Conservation (phyloP, 306 rosid species). For the Lablab purpureus region DNA sequence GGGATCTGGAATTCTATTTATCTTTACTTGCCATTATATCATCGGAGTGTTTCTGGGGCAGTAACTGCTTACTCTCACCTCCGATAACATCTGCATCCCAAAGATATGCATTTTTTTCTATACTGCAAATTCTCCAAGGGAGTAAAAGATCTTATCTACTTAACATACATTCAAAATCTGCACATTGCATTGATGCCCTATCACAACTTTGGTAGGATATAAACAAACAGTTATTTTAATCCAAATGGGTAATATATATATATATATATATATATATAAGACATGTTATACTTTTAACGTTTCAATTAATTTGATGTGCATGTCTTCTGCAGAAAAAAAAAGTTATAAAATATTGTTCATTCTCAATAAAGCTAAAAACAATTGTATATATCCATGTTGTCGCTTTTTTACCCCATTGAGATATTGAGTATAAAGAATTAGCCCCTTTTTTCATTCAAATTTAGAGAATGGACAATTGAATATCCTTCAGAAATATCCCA, state of each 20-base stretch:
- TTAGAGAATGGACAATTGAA: not conserved
- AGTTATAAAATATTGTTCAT: not conserved
- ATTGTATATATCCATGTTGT: not conserved
- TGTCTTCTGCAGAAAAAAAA: not conserved
- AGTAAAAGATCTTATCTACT: not conserved
- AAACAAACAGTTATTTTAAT: too few relatives aligned
- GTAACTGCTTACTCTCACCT: slow-evolving; percentile 22
- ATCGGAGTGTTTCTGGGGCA: not conserved
- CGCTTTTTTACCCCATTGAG: not conserved
- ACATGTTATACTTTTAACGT: not conserved
- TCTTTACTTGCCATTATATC: slow-evolving; percentile 29
- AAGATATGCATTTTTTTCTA: not conserved
- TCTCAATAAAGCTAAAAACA: not conserved
- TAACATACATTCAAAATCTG: not conserved
- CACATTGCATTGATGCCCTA: too few relatives aligned
- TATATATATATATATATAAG: not conserved
- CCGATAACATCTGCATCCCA: slow-evolving; percentile 33
- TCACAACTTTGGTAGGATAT: too few relatives aligned
- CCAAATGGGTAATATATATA: not conserved
- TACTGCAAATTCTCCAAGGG: not conserved
- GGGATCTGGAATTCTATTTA: slow-evolving; percentile 25
- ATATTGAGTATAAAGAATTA: not conserved
- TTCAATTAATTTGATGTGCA: not conserved
- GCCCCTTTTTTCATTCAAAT: not conserved
- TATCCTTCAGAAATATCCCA: not conserved